These are phyloP conservation scores for Pichia inconspicua DNA, from an alignment of 1,139 yeast species.

Conservation along the genomic window DNA sequence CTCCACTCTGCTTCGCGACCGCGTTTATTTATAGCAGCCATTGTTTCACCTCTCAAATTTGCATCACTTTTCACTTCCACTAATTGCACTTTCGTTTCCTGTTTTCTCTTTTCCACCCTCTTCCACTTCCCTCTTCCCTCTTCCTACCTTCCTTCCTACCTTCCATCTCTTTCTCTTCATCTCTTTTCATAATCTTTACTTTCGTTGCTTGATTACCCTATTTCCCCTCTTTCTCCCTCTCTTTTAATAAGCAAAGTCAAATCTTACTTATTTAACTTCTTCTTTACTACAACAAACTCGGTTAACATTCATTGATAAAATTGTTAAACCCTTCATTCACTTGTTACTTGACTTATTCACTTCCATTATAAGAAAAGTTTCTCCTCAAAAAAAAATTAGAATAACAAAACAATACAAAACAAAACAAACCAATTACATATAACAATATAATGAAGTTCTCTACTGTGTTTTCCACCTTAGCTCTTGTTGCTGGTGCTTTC, in stretches of 20 bases:
- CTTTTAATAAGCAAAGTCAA: not conserved
- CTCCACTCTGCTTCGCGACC: not conserved
- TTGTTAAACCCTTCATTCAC: not conserved
- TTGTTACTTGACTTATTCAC: not conserved
- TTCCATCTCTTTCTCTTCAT: not conserved
- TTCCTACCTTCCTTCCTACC: no score
- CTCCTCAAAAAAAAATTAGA: not conserved
- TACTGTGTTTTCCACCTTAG: conserved; percentile 9
- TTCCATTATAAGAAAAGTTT: not conserved
- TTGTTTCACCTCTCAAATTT: not conserved
- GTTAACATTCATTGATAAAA: not conserved
- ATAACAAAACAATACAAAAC: not conserved
- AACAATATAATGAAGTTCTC: conserved; percentile 11
- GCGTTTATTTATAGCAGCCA: not conserved
- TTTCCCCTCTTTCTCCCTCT: not conserved
- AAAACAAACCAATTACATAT: not conserved
- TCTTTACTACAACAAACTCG: not conserved
- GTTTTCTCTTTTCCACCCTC: not conserved
- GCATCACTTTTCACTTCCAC: not conserved
- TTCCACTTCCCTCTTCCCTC: not conserved
- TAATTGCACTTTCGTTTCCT: not conserved
- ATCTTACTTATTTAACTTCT: not conserved
- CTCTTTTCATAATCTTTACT: not conserved
- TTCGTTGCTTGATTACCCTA: not conserved
- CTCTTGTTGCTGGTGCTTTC: conserved; percentile 5